Evolutionary conservation across 805 yeast species (phyloP).

Genomic region (Saccharomyces paradoxus): DNA sequence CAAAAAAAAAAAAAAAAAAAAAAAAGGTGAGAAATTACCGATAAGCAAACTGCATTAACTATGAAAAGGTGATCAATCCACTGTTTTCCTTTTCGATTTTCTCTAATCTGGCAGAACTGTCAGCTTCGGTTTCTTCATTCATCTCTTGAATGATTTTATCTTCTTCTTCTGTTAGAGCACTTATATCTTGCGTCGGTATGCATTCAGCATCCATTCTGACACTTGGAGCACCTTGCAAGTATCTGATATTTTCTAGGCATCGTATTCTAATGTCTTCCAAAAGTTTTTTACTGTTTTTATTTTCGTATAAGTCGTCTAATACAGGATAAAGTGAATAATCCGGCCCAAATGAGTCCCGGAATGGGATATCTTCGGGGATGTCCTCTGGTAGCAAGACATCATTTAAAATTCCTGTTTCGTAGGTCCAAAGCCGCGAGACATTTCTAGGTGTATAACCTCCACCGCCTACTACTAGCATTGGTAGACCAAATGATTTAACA

Average conservation of each 20-base stretch:
- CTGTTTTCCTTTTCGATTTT: slow-evolving; percentile 35
- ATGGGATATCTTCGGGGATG: slow-evolving; percentile 67
- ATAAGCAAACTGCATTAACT: background rate
- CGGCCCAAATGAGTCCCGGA: slow-evolving; percentile 78
- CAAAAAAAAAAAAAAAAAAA: background rate
- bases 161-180: slow-evolving; percentile 38
- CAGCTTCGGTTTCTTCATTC: slow-evolving; percentile 29
- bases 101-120: slow-evolving; percentile 24
- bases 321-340: slow-evolving; percentile 84
- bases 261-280: slow-evolving; percentile 71
- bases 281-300: slow-evolving; percentile 75
- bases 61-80: slow-evolving; percentile 29
- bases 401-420: slow-evolving; percentile 81
- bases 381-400: slow-evolving; percentile 68
- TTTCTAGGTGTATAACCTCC: slow-evolving; percentile 98
- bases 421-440: slow-evolving; percentile 93
- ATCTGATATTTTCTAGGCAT: slow-evolving; percentile 72
- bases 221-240: slow-evolving; percentile 84
- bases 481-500: slow-evolving; percentile 77
- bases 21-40: background rate
- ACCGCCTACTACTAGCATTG: slow-evolving; percentile 91
- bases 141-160: slow-evolving; percentile 29
- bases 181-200: slow-evolving; percentile 54
- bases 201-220: slow-evolving; percentile 80
- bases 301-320: slow-evolving; percentile 71